Evolutionary conservation across 2,329 filamentous ascomycete species (phyloP), one percentile per base, ranked within the genome.

Genomic region (Trichoderma aggressivum): DNA sequence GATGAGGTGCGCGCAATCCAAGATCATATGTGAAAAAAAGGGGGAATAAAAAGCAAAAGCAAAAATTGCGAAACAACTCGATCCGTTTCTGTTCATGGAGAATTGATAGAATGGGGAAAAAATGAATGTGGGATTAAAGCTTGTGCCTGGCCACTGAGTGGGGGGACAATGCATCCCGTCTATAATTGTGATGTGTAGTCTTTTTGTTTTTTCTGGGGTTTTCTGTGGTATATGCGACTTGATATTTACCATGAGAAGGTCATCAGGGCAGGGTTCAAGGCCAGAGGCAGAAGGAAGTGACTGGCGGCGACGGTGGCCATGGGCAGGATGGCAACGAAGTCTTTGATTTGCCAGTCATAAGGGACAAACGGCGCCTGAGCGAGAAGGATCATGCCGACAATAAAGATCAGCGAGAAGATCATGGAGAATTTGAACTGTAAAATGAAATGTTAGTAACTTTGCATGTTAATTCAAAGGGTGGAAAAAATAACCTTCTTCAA

Each of bases 241-340:
- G 7, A 65, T 21, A 10, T 32, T 78, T 87, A 93, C 89, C 90
- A 94, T 11, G 90, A 92, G 80, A 94, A 93, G 0, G 90, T 92
- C 91, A 93, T 93, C 75, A 94, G 83, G 24, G 91, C 91, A n/a
- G 91, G 92, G 80, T 94, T 94, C 62, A 94, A 82, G 5, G 88
- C 91, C 71, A 94, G 84, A 1, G 92, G 92, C 73, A 94, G 80
- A 63, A 94, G 81, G 71, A 94, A 85, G 80, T 94, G 92, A 70
- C 88, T 91, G 1, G 83, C 85, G 1, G 89, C 84, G n/a, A 94
- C 88, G 0, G 90, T 91, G 1, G 89, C 87, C 88, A 94, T 90
- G 67, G 92, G 92, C 63, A 93, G 82, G 74, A 94, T 93, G 58
- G 92, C 91, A 36, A 93, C 90, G 74, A 92, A 91, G 80, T 92